Conservation (phyloP, 768 basidiomycete genomes). For the Suillus sp. region DNA sequence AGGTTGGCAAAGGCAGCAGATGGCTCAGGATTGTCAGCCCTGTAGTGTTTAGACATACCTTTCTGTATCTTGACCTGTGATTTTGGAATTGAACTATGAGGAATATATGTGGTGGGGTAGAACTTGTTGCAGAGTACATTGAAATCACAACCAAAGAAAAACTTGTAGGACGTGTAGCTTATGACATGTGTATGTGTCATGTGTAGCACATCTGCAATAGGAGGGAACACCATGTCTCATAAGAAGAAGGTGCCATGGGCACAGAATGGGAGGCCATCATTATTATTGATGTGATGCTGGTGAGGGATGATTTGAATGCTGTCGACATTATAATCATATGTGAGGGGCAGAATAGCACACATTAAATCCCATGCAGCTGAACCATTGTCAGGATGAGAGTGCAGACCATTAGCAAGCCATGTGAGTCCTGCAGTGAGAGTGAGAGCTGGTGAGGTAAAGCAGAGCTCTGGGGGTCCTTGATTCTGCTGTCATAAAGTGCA, state of each 20-base stretch:
- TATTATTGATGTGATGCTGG: neutral
- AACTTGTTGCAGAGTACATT: neutral
- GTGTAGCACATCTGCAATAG: neutral
- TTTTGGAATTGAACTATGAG: neutral
- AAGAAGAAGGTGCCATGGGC: neutral
- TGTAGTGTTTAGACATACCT: neutral
- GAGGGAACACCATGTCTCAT: neutral
- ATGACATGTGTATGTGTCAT: neutral
- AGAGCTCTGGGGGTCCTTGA: neutral
- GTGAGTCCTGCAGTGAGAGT: slow-evolving; percentile 25
- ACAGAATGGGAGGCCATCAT: neutral
- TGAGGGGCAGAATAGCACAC: slow-evolving; percentile 23
- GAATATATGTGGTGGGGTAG: neutral
- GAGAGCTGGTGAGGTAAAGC: slow-evolving; percentile 11
- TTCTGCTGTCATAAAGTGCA: slow-evolving; percentile 13
- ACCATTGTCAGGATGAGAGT: slow-evolving; percentile 29
- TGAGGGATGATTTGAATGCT: neutral
- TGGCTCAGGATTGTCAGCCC: neutral
- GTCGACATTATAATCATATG: slow-evolving; percentile 18
- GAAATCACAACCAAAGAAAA: neutral
- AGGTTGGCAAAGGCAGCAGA: neutral
- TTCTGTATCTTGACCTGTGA: neutral
- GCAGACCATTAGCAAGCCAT: slow-evolving; percentile 31
- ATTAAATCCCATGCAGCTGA: slow-evolving; percentile 23
- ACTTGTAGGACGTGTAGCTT: neutral